Conservation (phyloP, 352 stramenopile species). For the Phytopythium boreale region DNA sequence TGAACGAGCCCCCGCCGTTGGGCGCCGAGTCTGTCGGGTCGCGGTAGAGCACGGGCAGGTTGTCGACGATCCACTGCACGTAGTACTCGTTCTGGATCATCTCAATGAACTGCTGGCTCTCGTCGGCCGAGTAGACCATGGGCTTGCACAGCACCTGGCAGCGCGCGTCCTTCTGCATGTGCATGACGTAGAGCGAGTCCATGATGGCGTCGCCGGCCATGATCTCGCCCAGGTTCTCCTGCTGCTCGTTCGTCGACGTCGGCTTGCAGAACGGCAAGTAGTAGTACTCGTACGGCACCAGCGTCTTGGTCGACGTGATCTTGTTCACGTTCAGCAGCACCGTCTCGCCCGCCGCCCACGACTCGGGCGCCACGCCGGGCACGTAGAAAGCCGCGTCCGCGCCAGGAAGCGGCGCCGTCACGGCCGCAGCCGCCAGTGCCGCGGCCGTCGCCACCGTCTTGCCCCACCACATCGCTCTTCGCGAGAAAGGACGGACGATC, state of each 20-base stretch:
- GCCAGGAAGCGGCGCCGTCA: slow-evolving; percentile 19
- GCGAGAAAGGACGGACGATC: neutral
- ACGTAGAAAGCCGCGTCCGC: slow-evolving; percentile 77
- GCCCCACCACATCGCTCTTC: slow-evolving; percentile 23
- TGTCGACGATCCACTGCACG: slow-evolving; percentile 93
- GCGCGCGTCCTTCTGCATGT: slow-evolving; percentile 88
- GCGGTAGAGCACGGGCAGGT: slow-evolving; percentile 88
- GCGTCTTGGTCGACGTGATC: slow-evolving; percentile 97
- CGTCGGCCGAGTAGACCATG: slow-evolving; percentile 74
- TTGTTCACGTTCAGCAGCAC: slow-evolving; percentile 97
- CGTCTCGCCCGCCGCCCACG: slow-evolving; percentile 74
- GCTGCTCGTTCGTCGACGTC: slow-evolving; percentile 74
- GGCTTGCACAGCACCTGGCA: slow-evolving; percentile 90
- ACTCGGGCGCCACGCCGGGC: slow-evolving; percentile 80
- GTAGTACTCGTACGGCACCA: slow-evolving; percentile 99
- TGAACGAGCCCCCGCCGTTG: slow-evolving; percentile 57
- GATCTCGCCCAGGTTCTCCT: slow-evolving; percentile 92
- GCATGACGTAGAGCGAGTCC: slow-evolving; percentile 87
- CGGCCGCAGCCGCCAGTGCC: slow-evolving; percentile 12
- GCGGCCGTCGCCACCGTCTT: slow-evolving; percentile 17
- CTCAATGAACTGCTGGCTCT: slow-evolving; percentile 84
- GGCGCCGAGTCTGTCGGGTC: slow-evolving; percentile 68
- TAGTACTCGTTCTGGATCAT: slow-evolving; percentile 95
- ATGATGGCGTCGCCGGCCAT: slow-evolving; percentile 91
- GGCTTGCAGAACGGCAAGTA: slow-evolving; percentile 94